Percentiles rank a stretch among this genome's conserved stretches.
Evolutionary conservation across 345 rosid species (phyloP).

Genomic region (Trapa bicornis): DNA sequence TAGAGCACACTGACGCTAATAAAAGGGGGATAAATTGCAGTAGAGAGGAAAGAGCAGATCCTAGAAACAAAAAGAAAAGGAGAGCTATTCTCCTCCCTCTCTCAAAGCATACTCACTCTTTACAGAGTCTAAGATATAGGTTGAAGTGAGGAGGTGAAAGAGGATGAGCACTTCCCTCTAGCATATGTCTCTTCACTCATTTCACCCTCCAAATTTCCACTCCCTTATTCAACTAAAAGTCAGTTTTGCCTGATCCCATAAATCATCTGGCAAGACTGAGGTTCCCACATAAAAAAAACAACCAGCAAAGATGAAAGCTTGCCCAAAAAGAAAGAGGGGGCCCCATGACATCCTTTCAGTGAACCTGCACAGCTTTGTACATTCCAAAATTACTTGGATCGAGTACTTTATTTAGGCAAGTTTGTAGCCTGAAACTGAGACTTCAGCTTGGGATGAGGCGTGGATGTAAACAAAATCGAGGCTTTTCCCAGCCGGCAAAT

Average conservation of each 20-base stretch:
- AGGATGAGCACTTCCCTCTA: conserved; percentile 79
- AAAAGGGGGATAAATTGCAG: conserved; percentile 15
- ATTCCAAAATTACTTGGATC: conserved; percentile 16
- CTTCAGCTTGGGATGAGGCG: conserved; percentile 47
- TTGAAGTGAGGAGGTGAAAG: conserved; percentile 51
- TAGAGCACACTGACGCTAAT: not conserved
- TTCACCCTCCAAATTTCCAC: conserved; percentile 29
- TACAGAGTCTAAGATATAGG: not conserved
- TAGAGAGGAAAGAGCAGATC: not conserved
- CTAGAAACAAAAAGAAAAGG: not conserved
- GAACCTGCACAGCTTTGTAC: conserved; percentile 41
- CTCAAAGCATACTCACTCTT: conserved; percentile 6
- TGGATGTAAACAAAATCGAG: conserved; percentile 89
- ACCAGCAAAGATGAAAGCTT: conserved; percentile 15
- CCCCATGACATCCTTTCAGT: conserved; percentile 21
- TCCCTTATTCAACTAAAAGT: conserved; percentile 23
- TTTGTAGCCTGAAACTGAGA: conserved; percentile 63
- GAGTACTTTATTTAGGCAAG: conserved; percentile 33
- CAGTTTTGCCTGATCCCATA: conserved; percentile 21
- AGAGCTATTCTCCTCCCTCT: not conserved
- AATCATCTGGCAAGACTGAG: conserved; percentile 4
- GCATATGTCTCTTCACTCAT: conserved; percentile 60
- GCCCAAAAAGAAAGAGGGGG: conserved; percentile 17
- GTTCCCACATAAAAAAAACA: conserved; percentile 13
- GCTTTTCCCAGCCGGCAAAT: conserved; percentile 58